Base-by-base conservation (phyloP, 2,329 filamentous ascomycete genomes). In the Sclerotinia nivalis region DNA sequence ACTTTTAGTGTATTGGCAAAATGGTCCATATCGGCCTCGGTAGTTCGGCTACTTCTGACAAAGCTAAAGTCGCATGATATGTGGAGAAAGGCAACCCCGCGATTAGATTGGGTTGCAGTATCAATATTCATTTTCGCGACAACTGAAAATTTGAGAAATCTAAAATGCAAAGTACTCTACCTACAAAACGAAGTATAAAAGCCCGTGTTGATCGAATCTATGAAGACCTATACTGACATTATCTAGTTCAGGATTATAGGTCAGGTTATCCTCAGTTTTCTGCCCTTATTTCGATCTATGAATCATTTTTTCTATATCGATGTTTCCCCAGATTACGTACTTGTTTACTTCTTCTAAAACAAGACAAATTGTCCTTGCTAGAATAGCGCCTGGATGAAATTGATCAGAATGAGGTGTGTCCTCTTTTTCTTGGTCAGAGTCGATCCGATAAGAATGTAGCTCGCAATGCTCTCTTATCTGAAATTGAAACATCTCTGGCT, bases 211-310 rank as follows among this genome's bases (percentile, higher is more conserved):
- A 34, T 18, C 34, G 54, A 56, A 34, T n/a, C 10, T 56, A 25
- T 34, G 54, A 56, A 45, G 43, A 13, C 34, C 25, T 59, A 31
- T 13, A 18, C n/a, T 56, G 56, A 31, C n/a, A 28, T 22, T 31
- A 45, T 31, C 18, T 31, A 78, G 76, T 79, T 50, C 76, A 79
- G 52, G 74, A 78, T 40, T 76, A 75, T 69, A 72, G 64, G 20
- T 18, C 69, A 2, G 79, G 79, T 5, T 80, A 80, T 69, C 79
- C 78, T 37, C 75, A 73, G 13, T 78, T 75, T 64, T 69, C 76
- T 12, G 78, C 78, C 13, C 77, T 80, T n/a, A 69, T 79, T 3
- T 71, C 73, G n/a, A 68, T 77, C 1, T 66, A 79, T 59, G 65
- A 72, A 6, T 69, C 75, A 2, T 80, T 74, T 45, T 68, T 73